Evolutionary conservation across 2,329 filamentous ascomycete genomes (phyloP).

Genomic region (Tympanopsis confertula): DNA sequence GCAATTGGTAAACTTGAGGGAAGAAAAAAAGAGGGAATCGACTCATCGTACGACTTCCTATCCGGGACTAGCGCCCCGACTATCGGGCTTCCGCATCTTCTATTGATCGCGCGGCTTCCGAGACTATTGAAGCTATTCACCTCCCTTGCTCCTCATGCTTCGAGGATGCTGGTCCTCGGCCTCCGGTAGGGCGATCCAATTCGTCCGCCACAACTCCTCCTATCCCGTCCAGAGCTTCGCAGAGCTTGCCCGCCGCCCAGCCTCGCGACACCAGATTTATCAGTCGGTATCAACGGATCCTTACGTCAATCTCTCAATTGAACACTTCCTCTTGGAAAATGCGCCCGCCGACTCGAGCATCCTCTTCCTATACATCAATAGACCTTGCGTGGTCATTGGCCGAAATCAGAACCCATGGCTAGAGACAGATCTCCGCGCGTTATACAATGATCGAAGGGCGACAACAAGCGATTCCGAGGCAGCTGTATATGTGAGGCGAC

Average conservation of each 20-base stretch:
- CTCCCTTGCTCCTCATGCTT: constrained; percentile 14
- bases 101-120: no score
- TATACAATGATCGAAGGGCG: constrained; percentile 22
- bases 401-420: constrained; percentile 97
- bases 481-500: constrained; percentile 62
- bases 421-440: constrained; percentile 64
- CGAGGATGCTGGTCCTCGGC: constrained; percentile 7
- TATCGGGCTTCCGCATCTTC: neutral
- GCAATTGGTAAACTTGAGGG: neutral
- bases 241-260: constrained; percentile 20
- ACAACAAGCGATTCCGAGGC: constrained; percentile 11
- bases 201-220: constrained; percentile 6
- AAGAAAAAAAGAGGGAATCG: neutral
- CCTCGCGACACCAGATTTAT: constrained; percentile 50
- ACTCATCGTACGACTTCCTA: neutral
- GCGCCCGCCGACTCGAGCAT: constrained; percentile 62
- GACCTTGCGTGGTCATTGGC: constrained; percentile 79
- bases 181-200: neutral
- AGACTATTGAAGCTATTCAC: constrained; percentile 1
- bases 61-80: constrained; percentile 2
- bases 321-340: constrained; percentile 75
- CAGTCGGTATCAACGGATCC: constrained; percentile 61
- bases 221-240: constrained; percentile 4
- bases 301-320: constrained; percentile 83
- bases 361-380: constrained; percentile 79